Base-by-base conservation (phyloP, 305 asterid species). In the Striga hermonthica region DNA sequence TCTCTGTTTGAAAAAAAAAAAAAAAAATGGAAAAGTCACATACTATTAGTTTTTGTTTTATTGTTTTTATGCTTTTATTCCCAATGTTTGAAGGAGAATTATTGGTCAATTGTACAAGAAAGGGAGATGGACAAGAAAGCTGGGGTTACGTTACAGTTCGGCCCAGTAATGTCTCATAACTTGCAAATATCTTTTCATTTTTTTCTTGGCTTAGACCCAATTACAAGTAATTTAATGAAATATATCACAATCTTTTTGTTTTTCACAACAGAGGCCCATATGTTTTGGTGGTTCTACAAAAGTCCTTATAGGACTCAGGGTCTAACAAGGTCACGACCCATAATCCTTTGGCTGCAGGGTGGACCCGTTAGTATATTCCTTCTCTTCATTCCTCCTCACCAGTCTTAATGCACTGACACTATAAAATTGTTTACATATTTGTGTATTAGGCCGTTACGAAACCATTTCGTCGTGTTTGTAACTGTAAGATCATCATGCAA, bases 271-370 rank as follows among this genome's bases (percentile, higher is more conserved):
- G 99, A 82, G 81, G 95, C 97, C 67, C 97, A 86, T 77, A 88
- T 93, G 95, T 90, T 90, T 75, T 93, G 99, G 99, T 84, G 95
- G 99, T 82, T 84, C 73, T 93, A 90, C 77, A 76, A 66, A 72
- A 93, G 99, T 57, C 92, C 97, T 61, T 43, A 86, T 78, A 88
- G 92, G 59, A 81, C 72, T 79, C 58, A 83, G 70, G 90, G 82
- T 84, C 86, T 96, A 81, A 66, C 63, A 63, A 86, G 82, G 62
- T 89, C 95, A 69, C 90, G 99, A 97, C 99, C 99, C 28, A 79
- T 90, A 66, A 80, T 93, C 73, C 90, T 93, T 43, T 93, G 99
- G 99, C 81, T 93, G 55, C 99, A 93, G 85, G 99, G 99, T 74
- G 99, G 99, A 78, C 99, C 99, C 62, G 99, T 93, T 60, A 76